Evolutionary conservation across 1,139 yeast genomes (phyloP), one percentile per base, ranked within the genome.

Genomic region (Protomyces arabidopsidicola): DNA sequence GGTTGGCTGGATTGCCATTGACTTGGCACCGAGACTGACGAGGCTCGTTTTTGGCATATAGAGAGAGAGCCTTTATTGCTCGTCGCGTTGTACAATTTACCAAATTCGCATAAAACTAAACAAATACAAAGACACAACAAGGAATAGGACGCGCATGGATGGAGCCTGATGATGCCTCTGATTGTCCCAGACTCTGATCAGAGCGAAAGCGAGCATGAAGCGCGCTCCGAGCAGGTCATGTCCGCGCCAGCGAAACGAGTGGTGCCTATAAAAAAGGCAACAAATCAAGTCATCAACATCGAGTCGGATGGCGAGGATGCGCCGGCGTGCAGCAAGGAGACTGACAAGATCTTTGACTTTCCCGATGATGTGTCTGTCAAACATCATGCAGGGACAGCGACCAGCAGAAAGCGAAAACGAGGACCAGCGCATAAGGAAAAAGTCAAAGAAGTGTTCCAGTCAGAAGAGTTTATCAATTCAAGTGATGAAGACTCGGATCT

Each of bases 1-100:
- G 0, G 82, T 89, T 34, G 78, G 89, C 0, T 70, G 76, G 34
- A 71, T 78, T 35, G 65, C 65, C 31, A 64, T 58, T 18, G 60
- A 61, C 34, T 18, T 54, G 22, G 60, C 55, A 20, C 66, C 66
- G 12, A 22, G 62, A 14, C 52, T 48, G 14, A 38, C 51, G 31
- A 18, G 36, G 31, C 14, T 52, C 10, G 62, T 58, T 6, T 58
- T 58, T 39, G 62, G 62, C 24, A 14, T 14, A 36, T 57, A 53
- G 24, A 31, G 5, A 20, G 53, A 27, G 5, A 20, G 53, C 2
- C 31, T 20, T 14, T 14, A 6, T 38, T 2, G 3, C 48, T 42
- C 12, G 48, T n/a, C 12, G 48, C 12, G 14, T 18, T 16, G 48
- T 42, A 42, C 48, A 18, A 36, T 36, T 14, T 2, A 3, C 42